A percentile compares a stretch with the other conserved stretches of the same genome.
Evolutionary conservation across 805 yeast species (phyloP).

Genomic region (Naumovozyma dairenensis): DNA sequence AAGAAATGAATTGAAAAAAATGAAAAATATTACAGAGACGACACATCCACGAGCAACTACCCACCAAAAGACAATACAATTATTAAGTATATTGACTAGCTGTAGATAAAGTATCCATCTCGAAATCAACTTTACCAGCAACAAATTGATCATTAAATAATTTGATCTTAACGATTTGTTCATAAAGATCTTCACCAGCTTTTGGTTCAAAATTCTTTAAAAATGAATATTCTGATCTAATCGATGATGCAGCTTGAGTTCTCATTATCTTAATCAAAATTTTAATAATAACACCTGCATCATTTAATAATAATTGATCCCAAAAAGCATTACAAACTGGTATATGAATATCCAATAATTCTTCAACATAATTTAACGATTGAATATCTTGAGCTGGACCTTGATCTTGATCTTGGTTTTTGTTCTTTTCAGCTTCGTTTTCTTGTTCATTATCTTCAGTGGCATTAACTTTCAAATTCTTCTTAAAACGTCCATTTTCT

Average conservation of each 20-base stretch:
- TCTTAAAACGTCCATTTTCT: conserved; percentile 8
- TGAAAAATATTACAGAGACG: no score
- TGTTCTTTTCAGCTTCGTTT: not conserved
- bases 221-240: conserved; percentile 8
- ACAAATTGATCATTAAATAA: conserved; percentile 12
- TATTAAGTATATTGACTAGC: conserved; percentile 8
- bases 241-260: conserved; percentile 10
- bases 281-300: conserved; percentile 8
- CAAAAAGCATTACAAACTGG: conserved; percentile 17
- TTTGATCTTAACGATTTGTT: conserved; percentile 12
- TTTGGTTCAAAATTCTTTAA: conserved; percentile 10
- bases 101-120: conserved; percentile 13
- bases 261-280: conserved; percentile 8
- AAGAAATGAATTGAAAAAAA: no score
- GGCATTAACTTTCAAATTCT: not conserved
- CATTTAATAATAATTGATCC: conserved; percentile 10
- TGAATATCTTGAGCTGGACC: no score
- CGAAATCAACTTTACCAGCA: conserved; percentile 16
- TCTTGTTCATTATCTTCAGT: not conserved
- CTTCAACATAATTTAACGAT: conserved; percentile 9
- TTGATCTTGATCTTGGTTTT: no score
- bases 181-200: conserved; percentile 10
- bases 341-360: conserved; percentile 12
- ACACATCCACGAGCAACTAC: no score
- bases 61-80: not conserved